These are phyloP conservation scores for Waltergamsia citrina DNA, from an alignment of 2,329 filamentous ascomycete species.

Conservation along the genomic window DNA sequence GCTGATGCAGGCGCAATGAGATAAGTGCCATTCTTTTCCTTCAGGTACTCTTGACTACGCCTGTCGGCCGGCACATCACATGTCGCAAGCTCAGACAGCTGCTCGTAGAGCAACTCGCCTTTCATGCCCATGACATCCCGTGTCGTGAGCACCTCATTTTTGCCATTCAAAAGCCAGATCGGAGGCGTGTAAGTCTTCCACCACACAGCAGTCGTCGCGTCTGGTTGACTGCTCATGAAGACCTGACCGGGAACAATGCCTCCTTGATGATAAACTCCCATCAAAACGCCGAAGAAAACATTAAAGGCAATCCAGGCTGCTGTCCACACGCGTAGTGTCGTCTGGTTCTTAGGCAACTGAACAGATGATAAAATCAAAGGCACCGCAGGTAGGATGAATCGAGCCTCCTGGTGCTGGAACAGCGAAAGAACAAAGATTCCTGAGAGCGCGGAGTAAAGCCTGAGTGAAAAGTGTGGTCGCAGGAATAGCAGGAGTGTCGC, in stretches of 20 bases:
- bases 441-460: slow-evolving; percentile 65
- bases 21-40: slow-evolving; percentile 55
- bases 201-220: slow-evolving; percentile 64
- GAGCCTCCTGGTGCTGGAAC: slow-evolving; percentile 72
- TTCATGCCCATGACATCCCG: slow-evolving; percentile 66
- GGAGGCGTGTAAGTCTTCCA: slow-evolving; percentile 83
- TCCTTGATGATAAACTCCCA: slow-evolving; percentile 77
- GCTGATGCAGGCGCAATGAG: slow-evolving; percentile 67
- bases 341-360: slow-evolving; percentile 48
- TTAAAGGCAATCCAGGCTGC: slow-evolving; percentile 63
- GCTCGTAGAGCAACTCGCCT: slow-evolving; percentile 47
- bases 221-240: slow-evolving; percentile 60
- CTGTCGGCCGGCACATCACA: slow-evolving; percentile 51
- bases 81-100: slow-evolving; percentile 49
- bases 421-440: slow-evolving; percentile 62
- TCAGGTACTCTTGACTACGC: slow-evolving; percentile 44
- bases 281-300: slow-evolving; percentile 54
- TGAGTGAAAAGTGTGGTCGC: slow-evolving; percentile 45
- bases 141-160: slow-evolving; percentile 62
- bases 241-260: slow-evolving; percentile 69
- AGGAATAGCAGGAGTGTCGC: slow-evolving; percentile 52
- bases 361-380: slow-evolving; percentile 70
- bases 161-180: slow-evolving; percentile 69
- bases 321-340: slow-evolving; percentile 43
- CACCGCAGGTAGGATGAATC: slow-evolving; percentile 67